Conservation (phyloP, 352 stramenopile species). For the Nothophytophthora sp. region DNA sequence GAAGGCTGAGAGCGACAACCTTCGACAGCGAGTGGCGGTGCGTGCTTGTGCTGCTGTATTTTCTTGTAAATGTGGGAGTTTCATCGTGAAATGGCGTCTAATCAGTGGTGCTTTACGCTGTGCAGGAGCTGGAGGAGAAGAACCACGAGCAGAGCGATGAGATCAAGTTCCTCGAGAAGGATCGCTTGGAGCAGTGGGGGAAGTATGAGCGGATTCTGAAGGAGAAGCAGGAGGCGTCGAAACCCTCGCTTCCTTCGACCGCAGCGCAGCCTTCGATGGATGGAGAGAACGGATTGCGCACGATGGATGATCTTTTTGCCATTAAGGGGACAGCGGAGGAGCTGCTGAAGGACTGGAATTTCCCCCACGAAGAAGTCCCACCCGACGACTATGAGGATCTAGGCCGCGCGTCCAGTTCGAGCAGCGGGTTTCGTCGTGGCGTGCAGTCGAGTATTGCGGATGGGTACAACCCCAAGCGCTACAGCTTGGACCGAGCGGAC, state of each 20-base stretch:
- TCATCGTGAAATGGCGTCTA: not conserved
- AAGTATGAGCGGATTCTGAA: slow-evolving; percentile 63
- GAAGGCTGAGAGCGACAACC: slow-evolving; percentile 69
- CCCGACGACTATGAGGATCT: not conserved
- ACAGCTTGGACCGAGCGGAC: slow-evolving; percentile 28
- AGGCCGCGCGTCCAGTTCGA: not conserved
- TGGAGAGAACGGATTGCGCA: slow-evolving; percentile 22
- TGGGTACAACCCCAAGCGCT: slow-evolving; percentile 34
- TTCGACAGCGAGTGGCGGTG: slow-evolving; percentile 70
- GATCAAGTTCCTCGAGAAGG: slow-evolving; percentile 78
- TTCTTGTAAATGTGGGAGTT: no score
- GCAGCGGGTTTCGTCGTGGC: slow-evolving; percentile 1
- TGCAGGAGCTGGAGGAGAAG: slow-evolving; percentile 76
- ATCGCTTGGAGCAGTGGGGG: slow-evolving; percentile 75
- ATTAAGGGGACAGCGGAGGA: slow-evolving; percentile 43
- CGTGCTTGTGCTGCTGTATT: slow-evolving; percentile 4
- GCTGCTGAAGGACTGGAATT: slow-evolving; percentile 37
- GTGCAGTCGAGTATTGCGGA: slow-evolving; percentile 13
- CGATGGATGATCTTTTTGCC: slow-evolving; percentile 38
- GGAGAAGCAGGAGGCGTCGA: slow-evolving; percentile 34
- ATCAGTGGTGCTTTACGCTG: not conserved
- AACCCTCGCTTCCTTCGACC: slow-evolving; percentile 2
- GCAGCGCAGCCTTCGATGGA: not conserved
- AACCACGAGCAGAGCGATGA: slow-evolving; percentile 74
- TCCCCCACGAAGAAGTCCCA: slow-evolving; percentile 3